Evolutionary conservation across 441 rosid genomes (phyloP).

Genomic region (Breynia disticha): DNA sequence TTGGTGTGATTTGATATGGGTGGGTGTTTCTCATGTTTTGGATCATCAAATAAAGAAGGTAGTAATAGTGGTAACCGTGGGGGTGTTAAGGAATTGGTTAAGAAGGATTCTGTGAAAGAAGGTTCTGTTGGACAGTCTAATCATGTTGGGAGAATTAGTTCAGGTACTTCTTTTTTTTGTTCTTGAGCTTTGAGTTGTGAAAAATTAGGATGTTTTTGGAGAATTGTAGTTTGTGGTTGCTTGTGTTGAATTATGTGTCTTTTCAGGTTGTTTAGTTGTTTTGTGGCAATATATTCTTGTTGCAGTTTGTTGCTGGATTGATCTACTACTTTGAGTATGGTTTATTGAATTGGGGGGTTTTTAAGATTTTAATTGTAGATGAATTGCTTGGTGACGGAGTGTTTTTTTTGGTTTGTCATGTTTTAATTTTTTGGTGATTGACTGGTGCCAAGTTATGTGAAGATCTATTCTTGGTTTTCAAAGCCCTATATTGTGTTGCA

Average conservation of each 20-base stretch:
- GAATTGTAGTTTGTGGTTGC: constrained; percentile 13
- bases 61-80: constrained; percentile 24
- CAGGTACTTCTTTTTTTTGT: constrained; percentile 34
- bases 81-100: constrained; percentile 48
- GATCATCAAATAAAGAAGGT: constrained; percentile 72
- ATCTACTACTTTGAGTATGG: constrained; percentile 16
- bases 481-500: constrained; percentile 13
- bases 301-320: constrained; percentile 22
- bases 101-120: constrained; percentile 71
- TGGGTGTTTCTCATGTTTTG: constrained; percentile 92
- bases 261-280: constrained; percentile 18
- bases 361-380: too few species aligned
- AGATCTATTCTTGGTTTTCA: constrained; percentile 28
- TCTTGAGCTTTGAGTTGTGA: not conserved
- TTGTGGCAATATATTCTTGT: constrained; percentile 17
- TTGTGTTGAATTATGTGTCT: constrained; percentile 26
- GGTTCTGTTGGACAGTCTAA: constrained; percentile 63
- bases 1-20: constrained; percentile 66
- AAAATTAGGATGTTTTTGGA: not conserved
- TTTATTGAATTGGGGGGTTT: too few species aligned
- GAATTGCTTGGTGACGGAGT: too few species aligned
- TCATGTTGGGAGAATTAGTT: constrained; percentile 44
- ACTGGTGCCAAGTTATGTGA: constrained; percentile 16
- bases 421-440: too few species aligned
- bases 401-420: too few species aligned